These are phyloP conservation scores for Talaromyces sp. DNA, from an alignment of 2,329 filamentous ascomycete genomes.

Conservation along the genomic window DNA sequence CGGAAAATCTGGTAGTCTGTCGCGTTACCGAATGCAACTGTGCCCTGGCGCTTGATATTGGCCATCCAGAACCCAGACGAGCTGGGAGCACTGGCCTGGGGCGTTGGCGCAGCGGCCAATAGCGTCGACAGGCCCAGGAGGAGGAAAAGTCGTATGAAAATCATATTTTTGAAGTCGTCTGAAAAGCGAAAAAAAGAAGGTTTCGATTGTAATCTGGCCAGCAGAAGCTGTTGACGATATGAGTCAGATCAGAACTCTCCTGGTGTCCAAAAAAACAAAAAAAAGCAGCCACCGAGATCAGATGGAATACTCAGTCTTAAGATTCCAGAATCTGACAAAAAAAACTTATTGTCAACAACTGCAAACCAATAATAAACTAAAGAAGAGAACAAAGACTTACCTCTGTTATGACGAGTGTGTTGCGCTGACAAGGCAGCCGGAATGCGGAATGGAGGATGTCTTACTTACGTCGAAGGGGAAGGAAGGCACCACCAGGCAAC, in stretches of 20 bases:
- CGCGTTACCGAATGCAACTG: slow-evolving; percentile 56
- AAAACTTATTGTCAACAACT: not conserved
- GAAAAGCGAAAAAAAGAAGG: not conserved
- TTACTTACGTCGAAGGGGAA: not conserved
- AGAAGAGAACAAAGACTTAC: not conserved
- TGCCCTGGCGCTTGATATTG: slow-evolving; percentile 64
- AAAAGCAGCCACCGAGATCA: not conserved
- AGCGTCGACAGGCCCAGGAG: slow-evolving; percentile 25
- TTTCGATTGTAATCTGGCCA: slow-evolving; percentile 5
- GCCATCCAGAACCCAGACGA: slow-evolving; percentile 66
- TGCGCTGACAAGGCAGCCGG: not conserved
- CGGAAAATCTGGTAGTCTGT: slow-evolving; percentile 66
- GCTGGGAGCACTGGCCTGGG: slow-evolving; percentile 14
- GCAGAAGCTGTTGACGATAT: slow-evolving; percentile 4
- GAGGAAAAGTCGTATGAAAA: slow-evolving; percentile 25
- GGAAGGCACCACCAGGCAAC: not conserved
- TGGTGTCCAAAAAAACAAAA: not conserved
- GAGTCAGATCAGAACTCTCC: not conserved
- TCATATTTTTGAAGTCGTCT: slow-evolving; percentile 2
- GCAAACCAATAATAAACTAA: not conserved
- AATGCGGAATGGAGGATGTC: not conserved
- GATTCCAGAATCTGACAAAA: not conserved
- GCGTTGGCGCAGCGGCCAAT: slow-evolving; percentile 28
- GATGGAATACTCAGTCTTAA: not conserved
- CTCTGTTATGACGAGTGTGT: not conserved